Evolutionary conservation across 2,329 filamentous ascomycete species (phyloP).

Genomic region (Talaromyces pinophilus): DNA sequence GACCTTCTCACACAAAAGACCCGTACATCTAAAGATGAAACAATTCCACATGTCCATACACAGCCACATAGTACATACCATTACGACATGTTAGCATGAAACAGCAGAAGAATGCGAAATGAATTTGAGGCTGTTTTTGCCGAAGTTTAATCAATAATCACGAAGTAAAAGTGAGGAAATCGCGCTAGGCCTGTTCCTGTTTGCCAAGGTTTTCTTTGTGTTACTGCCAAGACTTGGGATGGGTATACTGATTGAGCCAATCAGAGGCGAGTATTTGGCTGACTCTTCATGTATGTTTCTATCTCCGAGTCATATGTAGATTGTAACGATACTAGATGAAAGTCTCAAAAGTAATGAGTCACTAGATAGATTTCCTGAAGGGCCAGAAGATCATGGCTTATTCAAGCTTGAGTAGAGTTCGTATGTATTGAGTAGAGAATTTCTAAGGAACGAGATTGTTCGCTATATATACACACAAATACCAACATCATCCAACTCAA

Average conservation of each 20-base stretch:
- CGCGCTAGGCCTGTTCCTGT: slow-evolving; percentile 24
- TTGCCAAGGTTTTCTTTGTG: not conserved
- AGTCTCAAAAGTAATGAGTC: not conserved
- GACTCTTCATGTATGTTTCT: not conserved
- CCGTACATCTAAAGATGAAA: not conserved
- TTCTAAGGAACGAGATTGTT: not conserved
- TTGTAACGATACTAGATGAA: not conserved
- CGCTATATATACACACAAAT: not conserved
- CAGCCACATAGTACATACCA: not conserved
- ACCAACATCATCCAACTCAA: not conserved
- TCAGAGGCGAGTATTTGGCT: not conserved
- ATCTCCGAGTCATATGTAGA: not conserved
- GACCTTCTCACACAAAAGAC: not conserved
- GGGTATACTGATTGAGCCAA: not conserved
- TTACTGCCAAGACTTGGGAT: not conserved
- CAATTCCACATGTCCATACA: not conserved
- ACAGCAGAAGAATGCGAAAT: not conserved
- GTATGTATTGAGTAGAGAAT: not conserved
- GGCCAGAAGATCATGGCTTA: not conserved
- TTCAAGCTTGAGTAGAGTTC: slow-evolving; percentile 10
- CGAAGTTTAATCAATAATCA: not conserved
- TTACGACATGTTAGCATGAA: slow-evolving; percentile 2
- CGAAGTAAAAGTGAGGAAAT: not conserved
- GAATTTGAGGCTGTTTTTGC: not conserved
- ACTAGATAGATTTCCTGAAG: not conserved